phyloP scores from a whole-genome alignment of 2,329 filamentous ascomycete species.

The Fusarium irregulare region DNA sequence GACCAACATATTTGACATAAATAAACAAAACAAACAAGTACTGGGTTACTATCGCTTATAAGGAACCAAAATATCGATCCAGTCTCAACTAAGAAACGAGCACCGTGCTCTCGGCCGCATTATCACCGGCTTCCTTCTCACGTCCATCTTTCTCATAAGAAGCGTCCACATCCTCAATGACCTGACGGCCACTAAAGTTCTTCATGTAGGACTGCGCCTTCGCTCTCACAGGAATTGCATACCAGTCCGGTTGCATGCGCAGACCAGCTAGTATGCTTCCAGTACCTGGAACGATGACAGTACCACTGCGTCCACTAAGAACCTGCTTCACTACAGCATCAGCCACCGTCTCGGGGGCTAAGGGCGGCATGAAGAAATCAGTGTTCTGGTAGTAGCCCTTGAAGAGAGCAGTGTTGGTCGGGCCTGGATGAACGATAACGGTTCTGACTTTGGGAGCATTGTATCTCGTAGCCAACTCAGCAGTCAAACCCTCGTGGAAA shows the following conservation, averaged over 20 bases:
- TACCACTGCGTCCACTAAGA: conserved; percentile 59
- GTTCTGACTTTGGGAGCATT: conserved; percentile 73
- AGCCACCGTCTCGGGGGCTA: conserved; percentile 56
- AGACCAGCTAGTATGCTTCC: conserved; percentile 56
- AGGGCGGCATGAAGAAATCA: conserved; percentile 49
- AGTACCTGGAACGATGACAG: conserved; percentile 59
- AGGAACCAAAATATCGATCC: neutral
- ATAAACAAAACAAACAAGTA: neutral
- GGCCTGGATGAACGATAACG: conserved; percentile 69
- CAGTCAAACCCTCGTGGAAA: conserved; percentile 74
- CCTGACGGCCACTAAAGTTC: conserved; percentile 60
- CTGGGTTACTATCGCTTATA: neutral
- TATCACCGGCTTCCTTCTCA: conserved; percentile 37
- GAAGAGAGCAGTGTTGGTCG: conserved; percentile 53
- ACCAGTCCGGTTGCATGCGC: conserved; percentile 71
- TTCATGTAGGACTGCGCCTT: conserved; percentile 56
- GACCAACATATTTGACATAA: neutral
- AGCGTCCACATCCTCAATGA: conserved; percentile 58
- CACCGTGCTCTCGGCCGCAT: conserved; percentile 52
- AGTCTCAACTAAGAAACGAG: conserved; percentile 48
- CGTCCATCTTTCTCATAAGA: conserved; percentile 48
- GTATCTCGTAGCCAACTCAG: conserved; percentile 69
- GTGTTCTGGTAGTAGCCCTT: conserved; percentile 67
- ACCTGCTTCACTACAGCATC: conserved; percentile 62
- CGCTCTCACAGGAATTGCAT: conserved; percentile 64